These are phyloP conservation scores for Penicillium manginii DNA, from an alignment of 495 filamentous ascomycete species.

Conservation along the genomic window DNA sequence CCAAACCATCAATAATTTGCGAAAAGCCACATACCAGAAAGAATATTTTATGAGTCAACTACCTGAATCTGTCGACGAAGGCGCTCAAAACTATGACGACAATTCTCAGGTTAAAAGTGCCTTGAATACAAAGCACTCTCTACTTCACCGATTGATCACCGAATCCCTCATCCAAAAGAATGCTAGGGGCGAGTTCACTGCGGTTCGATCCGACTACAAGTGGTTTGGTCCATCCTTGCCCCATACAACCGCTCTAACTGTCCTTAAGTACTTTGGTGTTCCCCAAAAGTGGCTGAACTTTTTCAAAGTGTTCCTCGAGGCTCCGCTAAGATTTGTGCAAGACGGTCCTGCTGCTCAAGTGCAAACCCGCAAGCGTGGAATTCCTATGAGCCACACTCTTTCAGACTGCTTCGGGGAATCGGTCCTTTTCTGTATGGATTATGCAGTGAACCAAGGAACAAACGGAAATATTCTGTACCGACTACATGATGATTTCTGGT, in stretches of 20 bases:
- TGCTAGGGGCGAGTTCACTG: constrained; percentile 61
- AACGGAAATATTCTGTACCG: constrained; percentile 59
- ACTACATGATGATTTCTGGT: constrained; percentile 72
- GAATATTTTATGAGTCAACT: constrained; percentile 61
- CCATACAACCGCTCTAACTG: constrained; percentile 59
- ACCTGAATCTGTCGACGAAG: constrained; percentile 30
- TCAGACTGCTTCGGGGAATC: constrained; percentile 63
- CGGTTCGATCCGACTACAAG: constrained; percentile 63
- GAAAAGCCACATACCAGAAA: constrained; percentile 44
- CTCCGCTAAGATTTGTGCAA: constrained; percentile 61
- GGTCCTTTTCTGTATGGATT: constrained; percentile 68
- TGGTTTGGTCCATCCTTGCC: constrained; percentile 65
- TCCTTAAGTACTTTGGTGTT: constrained; percentile 64
- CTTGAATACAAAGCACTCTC: constrained; percentile 60
- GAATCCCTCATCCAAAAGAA: constrained; percentile 63
- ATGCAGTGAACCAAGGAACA: constrained; percentile 62
- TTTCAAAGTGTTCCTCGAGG: constrained; percentile 62
- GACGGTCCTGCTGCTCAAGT: constrained; percentile 49
- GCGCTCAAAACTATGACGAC: constrained; percentile 36
- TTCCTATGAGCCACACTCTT: constrained; percentile 63
- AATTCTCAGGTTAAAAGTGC: constrained; percentile 40
- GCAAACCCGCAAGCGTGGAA: constrained; percentile 56
- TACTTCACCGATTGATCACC: constrained; percentile 63
- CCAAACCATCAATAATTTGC: constrained; percentile 36
- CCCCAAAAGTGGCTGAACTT: constrained; percentile 62